Evolutionary conservation across 768 basidiomycete genomes (phyloP).

Genomic region (Boletellus ananiceps): DNA sequence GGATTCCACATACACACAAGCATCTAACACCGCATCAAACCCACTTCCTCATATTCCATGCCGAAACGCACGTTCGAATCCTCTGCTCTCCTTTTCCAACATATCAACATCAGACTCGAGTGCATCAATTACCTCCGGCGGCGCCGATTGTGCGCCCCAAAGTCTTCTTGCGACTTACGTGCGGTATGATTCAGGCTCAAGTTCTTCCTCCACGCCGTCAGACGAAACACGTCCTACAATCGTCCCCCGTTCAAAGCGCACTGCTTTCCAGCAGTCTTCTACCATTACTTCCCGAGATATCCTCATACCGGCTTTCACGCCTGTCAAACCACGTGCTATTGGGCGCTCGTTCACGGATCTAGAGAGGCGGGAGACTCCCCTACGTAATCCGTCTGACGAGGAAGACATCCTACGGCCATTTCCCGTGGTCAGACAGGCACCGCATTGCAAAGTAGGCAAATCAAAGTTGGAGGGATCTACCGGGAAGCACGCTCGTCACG

Average conservation of each 20-base stretch:
- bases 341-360: slow-evolving; percentile 12
- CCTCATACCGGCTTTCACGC: slow-evolving; percentile 40
- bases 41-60: slow-evolving; percentile 65
- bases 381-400: slow-evolving; percentile 30
- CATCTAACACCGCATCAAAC: slow-evolving; percentile 51
- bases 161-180: slow-evolving; percentile 1
- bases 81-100: slow-evolving; percentile 12
- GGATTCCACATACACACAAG: slow-evolving; percentile 25
- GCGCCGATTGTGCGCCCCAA: slow-evolving; percentile 2
- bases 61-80: slow-evolving; percentile 28
- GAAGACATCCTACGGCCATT: slow-evolving; percentile 20
- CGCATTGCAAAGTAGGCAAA: slow-evolving; percentile 18
- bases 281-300: slow-evolving; percentile 18
- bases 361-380: slow-evolving; percentile 11
- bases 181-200: slow-evolving; percentile 27
- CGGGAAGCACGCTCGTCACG: slow-evolving; percentile 18
- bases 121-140: slow-evolving; percentile 3
- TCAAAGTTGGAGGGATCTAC: slow-evolving; percentile 23
- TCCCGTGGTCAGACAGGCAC: slow-evolving; percentile 23
- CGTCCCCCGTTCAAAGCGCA: slow-evolving; percentile 36
- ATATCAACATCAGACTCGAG: slow-evolving; percentile 9
- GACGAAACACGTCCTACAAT: slow-evolving; percentile 35
- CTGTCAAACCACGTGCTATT: slow-evolving; percentile 18
- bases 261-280: slow-evolving; percentile 25
- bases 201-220: slow-evolving; percentile 37